Evolutionary conservation across 106 monocot species (phyloP).

Genomic region (Allium fistulosum): DNA sequence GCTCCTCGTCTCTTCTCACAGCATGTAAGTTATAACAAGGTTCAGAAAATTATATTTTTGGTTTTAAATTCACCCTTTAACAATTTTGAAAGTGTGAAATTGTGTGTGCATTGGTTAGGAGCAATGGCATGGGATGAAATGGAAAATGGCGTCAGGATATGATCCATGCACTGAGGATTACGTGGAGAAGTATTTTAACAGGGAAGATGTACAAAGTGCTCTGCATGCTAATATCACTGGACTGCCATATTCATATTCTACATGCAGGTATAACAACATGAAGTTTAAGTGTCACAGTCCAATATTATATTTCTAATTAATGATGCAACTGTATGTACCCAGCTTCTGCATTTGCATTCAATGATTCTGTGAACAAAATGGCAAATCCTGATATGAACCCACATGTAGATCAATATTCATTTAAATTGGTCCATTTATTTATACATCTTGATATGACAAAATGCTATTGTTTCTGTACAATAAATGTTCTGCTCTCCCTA

Average conservation of each 20-base stretch:
- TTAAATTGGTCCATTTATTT: background rate
- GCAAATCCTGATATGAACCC: background rate
- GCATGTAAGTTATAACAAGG: slow-evolving; percentile 26
- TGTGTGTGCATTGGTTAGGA: slow-evolving; percentile 10
- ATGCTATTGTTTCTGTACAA: too few species aligned
- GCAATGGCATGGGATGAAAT: slow-evolving; percentile 26
- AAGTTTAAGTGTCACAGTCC: too few species aligned
- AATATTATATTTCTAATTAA: too few species aligned
- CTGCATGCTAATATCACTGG: slow-evolving; percentile 74
- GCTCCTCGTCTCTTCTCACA: slow-evolving; percentile 47
- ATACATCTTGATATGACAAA: too few species aligned
- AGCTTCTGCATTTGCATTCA: background rate
- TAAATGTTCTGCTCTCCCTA: too few species aligned
- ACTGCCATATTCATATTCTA: slow-evolving; percentile 53
- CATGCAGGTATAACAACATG: slow-evolving; percentile 54
- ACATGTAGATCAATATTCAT: background rate
- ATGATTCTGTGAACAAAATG: background rate
- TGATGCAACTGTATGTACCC: background rate
- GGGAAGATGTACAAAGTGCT: slow-evolving; percentile 67
- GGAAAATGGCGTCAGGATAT: slow-evolving; percentile 42
- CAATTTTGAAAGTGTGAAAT: background rate
- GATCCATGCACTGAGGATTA: slow-evolving; percentile 84
- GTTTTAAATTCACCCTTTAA: background rate
- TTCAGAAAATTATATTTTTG: background rate
- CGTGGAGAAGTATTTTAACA: slow-evolving; percentile 66